Conservation (phyloP, 179 eudicot species). For the Beta macrorhiza region DNA sequence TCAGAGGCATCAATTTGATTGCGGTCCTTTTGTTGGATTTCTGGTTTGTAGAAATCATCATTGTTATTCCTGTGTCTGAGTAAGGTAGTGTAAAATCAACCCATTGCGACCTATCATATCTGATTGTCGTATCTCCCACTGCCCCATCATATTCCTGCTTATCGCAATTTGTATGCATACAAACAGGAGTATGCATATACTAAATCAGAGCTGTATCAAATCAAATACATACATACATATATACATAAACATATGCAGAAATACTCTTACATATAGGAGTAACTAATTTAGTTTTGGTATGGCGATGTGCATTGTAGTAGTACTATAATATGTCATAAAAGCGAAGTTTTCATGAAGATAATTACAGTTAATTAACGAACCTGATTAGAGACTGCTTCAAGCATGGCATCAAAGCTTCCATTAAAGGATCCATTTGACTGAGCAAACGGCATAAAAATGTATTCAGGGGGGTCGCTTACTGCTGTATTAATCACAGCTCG, state of each 20-base stretch:
- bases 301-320: background rate
- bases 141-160: slow-evolving; percentile 36
- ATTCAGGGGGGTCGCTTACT: background rate
- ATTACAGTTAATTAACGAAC: background rate
- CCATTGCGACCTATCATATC: slow-evolving; percentile 26
- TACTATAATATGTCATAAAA: no score
- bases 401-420: slow-evolving; percentile 33
- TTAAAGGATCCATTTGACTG: slow-evolving; percentile 31
- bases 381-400: slow-evolving; percentile 28
- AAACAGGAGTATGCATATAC: background rate
- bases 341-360: no score
- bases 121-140: slow-evolving; percentile 33
- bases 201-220: no score
- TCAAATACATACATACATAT: no score
- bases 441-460: slow-evolving; percentile 23
- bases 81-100: slow-evolving; percentile 36
- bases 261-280: background rate
- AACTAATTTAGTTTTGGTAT: background rate
- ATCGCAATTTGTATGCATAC: no score
- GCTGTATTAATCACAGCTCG: slow-evolving; percentile 28
- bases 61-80: slow-evolving; percentile 34
- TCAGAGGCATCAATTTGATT: slow-evolving; percentile 28
- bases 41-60: slow-evolving; percentile 30
- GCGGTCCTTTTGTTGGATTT: slow-evolving; percentile 9
- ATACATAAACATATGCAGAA: no score